These are phyloP conservation scores for Entomortierella parvispora DNA, from an alignment of 192 early-diverging fungal species.

Conservation along the genomic window DNA sequence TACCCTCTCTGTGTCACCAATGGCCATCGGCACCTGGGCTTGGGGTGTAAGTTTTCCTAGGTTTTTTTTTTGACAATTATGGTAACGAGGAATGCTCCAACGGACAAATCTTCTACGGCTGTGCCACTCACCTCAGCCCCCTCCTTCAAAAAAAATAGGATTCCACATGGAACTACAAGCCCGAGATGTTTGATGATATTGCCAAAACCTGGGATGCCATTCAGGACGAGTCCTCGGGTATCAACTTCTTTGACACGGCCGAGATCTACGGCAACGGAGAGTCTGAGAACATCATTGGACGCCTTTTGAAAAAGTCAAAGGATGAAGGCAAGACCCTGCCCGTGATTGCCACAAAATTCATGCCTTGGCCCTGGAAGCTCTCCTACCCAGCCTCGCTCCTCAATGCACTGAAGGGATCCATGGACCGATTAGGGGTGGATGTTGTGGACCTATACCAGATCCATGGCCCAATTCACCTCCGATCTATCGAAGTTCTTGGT, in stretches of 20 bases:
- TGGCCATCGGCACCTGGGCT: constrained; percentile 58
- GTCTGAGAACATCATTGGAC: constrained; percentile 54
- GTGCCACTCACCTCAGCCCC: too few relatives aligned
- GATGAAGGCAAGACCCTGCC: constrained; percentile 30
- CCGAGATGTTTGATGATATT: constrained; percentile 53
- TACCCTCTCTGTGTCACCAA: constrained; percentile 47
- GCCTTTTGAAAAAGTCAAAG: constrained; percentile 34
- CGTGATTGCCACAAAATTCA: constrained; percentile 61
- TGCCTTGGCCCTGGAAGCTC: constrained; percentile 52
- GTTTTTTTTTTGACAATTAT: too few relatives aligned
- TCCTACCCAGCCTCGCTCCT: constrained; percentile 55
- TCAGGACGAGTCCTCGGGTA: constrained; percentile 28
- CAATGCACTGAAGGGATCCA: constrained; percentile 55
- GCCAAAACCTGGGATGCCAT: constrained; percentile 53
- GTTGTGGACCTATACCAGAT: constrained; percentile 62
- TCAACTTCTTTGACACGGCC: constrained; percentile 64
- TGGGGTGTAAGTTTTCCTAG: constrained; percentile 54
- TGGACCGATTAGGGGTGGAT: constrained; percentile 56
- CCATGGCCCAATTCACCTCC: constrained; percentile 59
- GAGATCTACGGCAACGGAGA: constrained; percentile 61
- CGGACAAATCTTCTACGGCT: too few relatives aligned
- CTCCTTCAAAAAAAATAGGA: constrained; percentile 9
- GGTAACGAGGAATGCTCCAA: too few relatives aligned
- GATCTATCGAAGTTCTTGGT: constrained; percentile 59
- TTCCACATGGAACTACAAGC: constrained; percentile 50